These are phyloP conservation scores for Ochetophila trinervis DNA, from an alignment of 306 rosid genomes.

Conservation along the genomic window DNA sequence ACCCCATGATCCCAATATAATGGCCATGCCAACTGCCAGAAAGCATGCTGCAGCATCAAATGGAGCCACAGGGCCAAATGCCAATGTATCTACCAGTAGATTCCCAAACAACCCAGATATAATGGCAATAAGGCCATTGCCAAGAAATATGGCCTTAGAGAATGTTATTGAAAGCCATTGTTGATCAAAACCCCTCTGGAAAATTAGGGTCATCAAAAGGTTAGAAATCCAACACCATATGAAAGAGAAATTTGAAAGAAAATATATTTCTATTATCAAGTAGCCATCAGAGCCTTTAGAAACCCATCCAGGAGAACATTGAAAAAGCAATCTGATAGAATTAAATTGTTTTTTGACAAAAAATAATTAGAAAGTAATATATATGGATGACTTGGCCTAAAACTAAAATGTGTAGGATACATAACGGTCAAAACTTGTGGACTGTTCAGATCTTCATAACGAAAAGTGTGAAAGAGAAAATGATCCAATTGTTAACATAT, in stretches of 20 bases:
- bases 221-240: slow-evolving; percentile 3
- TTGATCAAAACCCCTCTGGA: slow-evolving; percentile 93
- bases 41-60: slow-evolving; percentile 98
- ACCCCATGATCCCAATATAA: slow-evolving; percentile 77
- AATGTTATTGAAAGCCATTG: slow-evolving; percentile 92
- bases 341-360: slow-evolving; percentile 2
- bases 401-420: neutral
- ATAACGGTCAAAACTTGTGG: neutral
- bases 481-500: neutral
- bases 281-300: neutral
- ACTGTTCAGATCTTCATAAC: neutral
- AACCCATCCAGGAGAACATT: neutral
- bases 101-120: slow-evolving; percentile 86
- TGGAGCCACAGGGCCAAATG: slow-evolving; percentile 95
- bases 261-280: neutral
- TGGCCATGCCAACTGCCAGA: slow-evolving; percentile 85
- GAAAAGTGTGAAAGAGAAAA: neutral
- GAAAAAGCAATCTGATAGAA: neutral
- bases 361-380: neutral
- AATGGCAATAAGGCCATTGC: slow-evolving; percentile 91
- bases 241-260: neutral
- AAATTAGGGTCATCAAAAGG: slow-evolving; percentile 8
- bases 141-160: slow-evolving; percentile 90
- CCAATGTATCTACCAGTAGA: slow-evolving; percentile 73
- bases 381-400: neutral